A percentile compares a stretch with the other conserved stretches of the same genome.
These are phyloP conservation scores for Psidium guajava DNA, from an alignment of 345 rosid genomes.

Conservation along the genomic window DNA sequence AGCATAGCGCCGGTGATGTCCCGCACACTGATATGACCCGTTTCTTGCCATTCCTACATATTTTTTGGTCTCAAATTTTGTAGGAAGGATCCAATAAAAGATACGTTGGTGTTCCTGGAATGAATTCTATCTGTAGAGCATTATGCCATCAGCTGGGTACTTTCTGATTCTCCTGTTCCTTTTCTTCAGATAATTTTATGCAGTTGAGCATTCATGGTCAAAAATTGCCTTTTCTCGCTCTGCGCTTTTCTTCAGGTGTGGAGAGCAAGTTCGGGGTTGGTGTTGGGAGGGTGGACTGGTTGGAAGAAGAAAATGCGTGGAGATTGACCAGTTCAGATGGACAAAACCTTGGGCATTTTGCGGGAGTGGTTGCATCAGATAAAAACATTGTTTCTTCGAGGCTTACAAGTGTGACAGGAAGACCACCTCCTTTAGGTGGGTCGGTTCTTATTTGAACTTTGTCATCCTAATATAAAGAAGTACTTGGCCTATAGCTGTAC, in stretches of 20 bases:
- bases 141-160: slow-evolving; percentile 55
- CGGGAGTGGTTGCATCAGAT: slow-evolving; percentile 63
- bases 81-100: slow-evolving; percentile 51
- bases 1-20: not conserved
- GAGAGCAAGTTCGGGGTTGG: slow-evolving; percentile 54
- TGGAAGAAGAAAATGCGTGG: slow-evolving; percentile 52
- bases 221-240: not conserved
- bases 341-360: slow-evolving; percentile 42
- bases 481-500: not conserved
- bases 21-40: not conserved
- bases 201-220: not conserved
- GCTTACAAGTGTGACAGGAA: slow-evolving; percentile 43
- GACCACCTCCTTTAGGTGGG: slow-evolving; percentile 62
- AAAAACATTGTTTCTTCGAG: slow-evolving; percentile 57
- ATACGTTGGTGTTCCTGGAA: slow-evolving; percentile 75
- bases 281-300: slow-evolving; percentile 61
- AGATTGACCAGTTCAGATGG: slow-evolving; percentile 49
- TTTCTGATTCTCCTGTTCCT: not conserved
- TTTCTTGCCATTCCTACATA: not conserved
- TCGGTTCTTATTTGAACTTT: not conserved
- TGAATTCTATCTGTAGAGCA: slow-evolving; percentile 69
- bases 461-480: not conserved
- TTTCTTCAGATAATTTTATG: slow-evolving; percentile 11
- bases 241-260: slow-evolving; percentile 32
- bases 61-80: not conserved